These are phyloP conservation scores for Pichia nanzhaoensis DNA, from an alignment of 805 yeast genomes.

Conservation along the genomic window DNA sequence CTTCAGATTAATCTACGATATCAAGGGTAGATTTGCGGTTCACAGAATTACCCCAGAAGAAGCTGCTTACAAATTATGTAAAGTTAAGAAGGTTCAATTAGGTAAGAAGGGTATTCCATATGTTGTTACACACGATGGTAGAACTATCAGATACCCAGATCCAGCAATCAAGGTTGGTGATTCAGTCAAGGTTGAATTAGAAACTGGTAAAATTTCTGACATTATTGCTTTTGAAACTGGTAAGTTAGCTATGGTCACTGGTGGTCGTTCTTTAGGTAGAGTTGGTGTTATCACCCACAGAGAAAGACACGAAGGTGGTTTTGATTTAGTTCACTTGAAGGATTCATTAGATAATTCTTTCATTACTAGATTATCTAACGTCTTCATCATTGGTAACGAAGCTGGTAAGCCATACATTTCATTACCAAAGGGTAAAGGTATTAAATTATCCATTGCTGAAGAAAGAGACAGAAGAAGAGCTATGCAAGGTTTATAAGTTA, in stretches of 20 bases:
- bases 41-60: constrained; percentile 99
- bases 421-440: constrained; percentile 99
- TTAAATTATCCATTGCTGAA: constrained; percentile 90
- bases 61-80: constrained; percentile 96
- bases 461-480: constrained; percentile 99
- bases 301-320: constrained; percentile 97
- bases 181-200: constrained; percentile 95
- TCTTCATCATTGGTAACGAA: constrained; percentile 85
- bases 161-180: constrained; percentile 96
- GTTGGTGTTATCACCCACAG: constrained; percentile 94
- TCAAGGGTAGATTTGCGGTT: constrained; percentile 98
- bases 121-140: constrained; percentile 99
- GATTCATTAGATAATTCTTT: constrained; percentile 91
- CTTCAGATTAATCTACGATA: constrained; percentile 98
- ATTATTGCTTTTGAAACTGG: constrained; percentile 91
- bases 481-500: constrained; percentile 49
- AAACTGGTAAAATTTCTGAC: constrained; percentile 88
- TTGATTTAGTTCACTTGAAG: constrained; percentile 95
- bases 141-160: constrained; percentile 99
- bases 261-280: constrained; percentile 98
- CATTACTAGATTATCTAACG: constrained; percentile 91
- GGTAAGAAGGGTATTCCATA: constrained; percentile 99
- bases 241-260: constrained; percentile 86
- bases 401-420: constrained; percentile 91
- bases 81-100: constrained; percentile 95